Percentiles rank a stretch among this genome's conserved stretches.
These are phyloP conservation scores for Mortierella claussenii DNA, from an alignment of 192 early-diverging fungal species.

Conservation along the genomic window DNA sequence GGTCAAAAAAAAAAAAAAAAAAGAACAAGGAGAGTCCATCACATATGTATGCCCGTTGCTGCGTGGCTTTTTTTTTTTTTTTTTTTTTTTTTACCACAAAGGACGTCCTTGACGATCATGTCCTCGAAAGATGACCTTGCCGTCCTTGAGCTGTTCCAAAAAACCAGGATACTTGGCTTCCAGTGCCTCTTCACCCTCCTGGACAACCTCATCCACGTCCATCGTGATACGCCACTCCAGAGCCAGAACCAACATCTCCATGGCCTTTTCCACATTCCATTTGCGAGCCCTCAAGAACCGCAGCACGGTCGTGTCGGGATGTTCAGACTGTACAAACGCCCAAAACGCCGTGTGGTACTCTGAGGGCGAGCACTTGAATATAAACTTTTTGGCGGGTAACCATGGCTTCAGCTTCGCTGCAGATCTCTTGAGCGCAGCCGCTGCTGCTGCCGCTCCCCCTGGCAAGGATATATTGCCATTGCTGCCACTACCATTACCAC, in stretches of 20 bases:
- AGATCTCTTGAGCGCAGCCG: constrained; percentile 37
- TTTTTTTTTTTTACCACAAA: constrained; percentile 58
- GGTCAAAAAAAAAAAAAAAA: constrained; percentile 7
- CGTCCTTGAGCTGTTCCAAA: constrained; percentile 54
- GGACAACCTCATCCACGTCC: constrained; percentile 58
- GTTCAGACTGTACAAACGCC: constrained; percentile 67
- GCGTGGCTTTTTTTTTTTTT: no score
- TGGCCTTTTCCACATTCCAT: constrained; percentile 82
- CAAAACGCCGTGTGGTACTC: constrained; percentile 71
- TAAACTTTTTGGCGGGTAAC: constrained; percentile 47
- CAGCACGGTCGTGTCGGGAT: constrained; percentile 77
- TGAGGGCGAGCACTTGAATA: constrained; percentile 37
- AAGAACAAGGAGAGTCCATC: constrained; percentile 9
- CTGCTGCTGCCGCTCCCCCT: constrained; percentile 30
- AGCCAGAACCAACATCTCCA: constrained; percentile 74
- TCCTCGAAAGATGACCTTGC: constrained; percentile 60
- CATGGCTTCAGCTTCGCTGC: constrained; percentile 46
- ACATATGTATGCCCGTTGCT: background rate
- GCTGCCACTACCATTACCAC: no score
- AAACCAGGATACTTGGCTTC: constrained; percentile 55
- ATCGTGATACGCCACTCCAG: constrained; percentile 77
- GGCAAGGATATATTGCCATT: constrained; percentile 13
- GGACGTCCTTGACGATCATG: constrained; percentile 58
- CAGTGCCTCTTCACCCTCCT: constrained; percentile 57
- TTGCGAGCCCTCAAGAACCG: constrained; percentile 89